Evolutionary conservation across 352 stramenopile species (phyloP).

Genomic region (Elongisporangium anandrum): DNA sequence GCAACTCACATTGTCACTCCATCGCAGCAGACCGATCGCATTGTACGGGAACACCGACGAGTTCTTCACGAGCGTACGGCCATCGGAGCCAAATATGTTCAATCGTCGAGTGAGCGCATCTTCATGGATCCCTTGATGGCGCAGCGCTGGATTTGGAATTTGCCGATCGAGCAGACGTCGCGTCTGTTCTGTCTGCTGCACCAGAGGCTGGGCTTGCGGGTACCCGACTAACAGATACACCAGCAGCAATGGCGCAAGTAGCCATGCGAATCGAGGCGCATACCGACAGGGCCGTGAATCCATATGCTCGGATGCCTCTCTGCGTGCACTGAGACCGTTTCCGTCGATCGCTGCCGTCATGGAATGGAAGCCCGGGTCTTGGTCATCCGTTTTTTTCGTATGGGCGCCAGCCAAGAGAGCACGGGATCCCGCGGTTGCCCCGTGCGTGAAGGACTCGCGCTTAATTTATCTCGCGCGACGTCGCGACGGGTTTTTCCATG

Average conservation of each 20-base stretch:
- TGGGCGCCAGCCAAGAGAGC: neutral
- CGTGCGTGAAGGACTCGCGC: no score
- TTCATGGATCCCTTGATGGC: neutral
- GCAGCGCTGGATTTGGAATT: neutral
- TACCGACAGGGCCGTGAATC: neutral
- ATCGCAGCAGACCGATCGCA: constrained; percentile 45
- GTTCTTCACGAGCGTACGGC: constrained; percentile 27
- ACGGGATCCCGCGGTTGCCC: neutral
- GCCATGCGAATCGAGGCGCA: neutral
- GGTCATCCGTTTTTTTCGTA: neutral
- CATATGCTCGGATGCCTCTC: no score
- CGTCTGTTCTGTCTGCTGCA: neutral
- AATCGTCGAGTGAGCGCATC: constrained; percentile 15
- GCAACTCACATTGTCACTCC: constrained; percentile 38
- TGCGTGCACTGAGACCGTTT: neutral
- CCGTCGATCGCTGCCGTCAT: neutral
- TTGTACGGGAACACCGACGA: constrained; percentile 41
- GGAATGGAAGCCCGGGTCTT: neutral
- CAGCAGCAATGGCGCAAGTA: neutral
- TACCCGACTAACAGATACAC: neutral
- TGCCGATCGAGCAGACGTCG: neutral
- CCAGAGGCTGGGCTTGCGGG: neutral
- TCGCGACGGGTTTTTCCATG: neutral
- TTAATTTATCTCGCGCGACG: neutral
- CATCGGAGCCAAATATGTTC: constrained; percentile 42